Percentiles rank a stretch among this genome's conserved stretches.
These are phyloP conservation scores for Elongisporangium anandrum DNA, from an alignment of 352 stramenopile genomes.

Conservation along the genomic window DNA sequence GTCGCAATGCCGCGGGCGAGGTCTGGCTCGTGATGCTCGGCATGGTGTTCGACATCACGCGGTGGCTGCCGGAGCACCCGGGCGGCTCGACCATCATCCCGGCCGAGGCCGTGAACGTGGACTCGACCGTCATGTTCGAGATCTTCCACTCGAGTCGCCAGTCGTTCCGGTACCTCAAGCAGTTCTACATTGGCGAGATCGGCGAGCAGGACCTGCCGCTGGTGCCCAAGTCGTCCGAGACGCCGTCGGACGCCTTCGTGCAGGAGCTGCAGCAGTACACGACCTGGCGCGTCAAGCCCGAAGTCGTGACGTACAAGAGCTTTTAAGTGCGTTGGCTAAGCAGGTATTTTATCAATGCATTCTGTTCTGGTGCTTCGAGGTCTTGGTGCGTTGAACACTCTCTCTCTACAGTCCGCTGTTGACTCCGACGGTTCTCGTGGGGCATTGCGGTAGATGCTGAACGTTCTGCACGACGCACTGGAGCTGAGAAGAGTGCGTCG, in stretches of 20 bases:
- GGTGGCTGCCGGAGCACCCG: conserved; percentile 86
- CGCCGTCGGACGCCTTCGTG: conserved; percentile 64
- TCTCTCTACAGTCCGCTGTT: conserved; percentile 26
- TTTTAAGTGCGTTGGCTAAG: conserved; percentile 37
- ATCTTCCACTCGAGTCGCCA: conserved; percentile 90
- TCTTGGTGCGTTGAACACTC: not conserved
- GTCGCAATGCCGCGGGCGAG: conserved; percentile 67
- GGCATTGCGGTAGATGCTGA: conserved; percentile 50
- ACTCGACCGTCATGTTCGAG: conserved; percentile 90
- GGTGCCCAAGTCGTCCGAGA: conserved; percentile 44
- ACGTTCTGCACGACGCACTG: conserved; percentile 36
- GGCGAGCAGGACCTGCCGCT: conserved; percentile 44
- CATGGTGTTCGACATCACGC: conserved; percentile 88
- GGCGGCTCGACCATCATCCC: conserved; percentile 82
- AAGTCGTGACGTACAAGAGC: conserved; percentile 69
- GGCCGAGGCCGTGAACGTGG: conserved; percentile 82
- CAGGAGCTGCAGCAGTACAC: conserved; percentile 79
- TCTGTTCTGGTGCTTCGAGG: not conserved
- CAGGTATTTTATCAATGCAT: conserved; percentile 5
- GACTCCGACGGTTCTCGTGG: conserved; percentile 36
- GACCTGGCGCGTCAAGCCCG: conserved; percentile 65
- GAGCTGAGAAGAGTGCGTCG: conserved; percentile 35
- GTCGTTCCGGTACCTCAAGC: conserved; percentile 89
- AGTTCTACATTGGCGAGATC: conserved; percentile 90
- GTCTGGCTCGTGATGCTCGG: conserved; percentile 86